Percentiles rank a stretch among this genome's conserved stretches.
These are phyloP conservation scores for Auricularia sp. DNA, from an alignment of 768 basidiomycete genomes.

Conservation along the genomic window DNA sequence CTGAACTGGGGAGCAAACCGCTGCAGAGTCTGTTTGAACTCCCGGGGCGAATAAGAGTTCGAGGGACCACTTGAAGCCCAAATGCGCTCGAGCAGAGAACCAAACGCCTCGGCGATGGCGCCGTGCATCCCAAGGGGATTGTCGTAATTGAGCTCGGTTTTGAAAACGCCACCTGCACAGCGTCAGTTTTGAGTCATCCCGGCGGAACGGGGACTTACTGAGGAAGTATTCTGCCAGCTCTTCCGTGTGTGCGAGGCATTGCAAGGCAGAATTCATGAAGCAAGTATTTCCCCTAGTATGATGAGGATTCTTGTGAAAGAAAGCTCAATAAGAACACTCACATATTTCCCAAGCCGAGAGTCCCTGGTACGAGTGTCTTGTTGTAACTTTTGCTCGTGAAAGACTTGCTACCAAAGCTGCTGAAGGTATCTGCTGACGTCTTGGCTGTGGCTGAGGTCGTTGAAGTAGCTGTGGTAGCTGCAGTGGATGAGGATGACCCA, in stretches of 20 bases:
- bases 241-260: constrained; percentile 86
- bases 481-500: too few relatives aligned
- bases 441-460: too few relatives aligned
- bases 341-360: constrained; percentile 83
- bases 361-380: constrained; percentile 69
- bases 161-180: constrained; percentile 60
- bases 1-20: constrained; percentile 94
- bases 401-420: too few relatives aligned
- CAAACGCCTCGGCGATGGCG: constrained; percentile 89
- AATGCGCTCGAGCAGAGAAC: constrained; percentile 69
- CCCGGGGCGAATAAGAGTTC: constrained; percentile 85
- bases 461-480: too few relatives aligned
- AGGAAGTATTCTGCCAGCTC: constrained; percentile 91
- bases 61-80: constrained; percentile 57
- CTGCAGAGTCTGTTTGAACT: constrained; percentile 83
- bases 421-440: too few relatives aligned
- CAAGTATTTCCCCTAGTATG: constrained; percentile 79
- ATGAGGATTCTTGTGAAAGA: constrained; percentile 8
- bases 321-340: constrained; percentile 28
- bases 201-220: constrained; percentile 40
- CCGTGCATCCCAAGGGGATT: constrained; percentile 99
- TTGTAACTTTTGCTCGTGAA: too few relatives aligned
- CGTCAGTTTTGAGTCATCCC: neutral
- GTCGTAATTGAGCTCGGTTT: constrained; percentile 80
- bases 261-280: constrained; percentile 98